phyloP scores from a whole-genome alignment of 257 asterid genomes.

The Galeopsis tetrahit region DNA sequence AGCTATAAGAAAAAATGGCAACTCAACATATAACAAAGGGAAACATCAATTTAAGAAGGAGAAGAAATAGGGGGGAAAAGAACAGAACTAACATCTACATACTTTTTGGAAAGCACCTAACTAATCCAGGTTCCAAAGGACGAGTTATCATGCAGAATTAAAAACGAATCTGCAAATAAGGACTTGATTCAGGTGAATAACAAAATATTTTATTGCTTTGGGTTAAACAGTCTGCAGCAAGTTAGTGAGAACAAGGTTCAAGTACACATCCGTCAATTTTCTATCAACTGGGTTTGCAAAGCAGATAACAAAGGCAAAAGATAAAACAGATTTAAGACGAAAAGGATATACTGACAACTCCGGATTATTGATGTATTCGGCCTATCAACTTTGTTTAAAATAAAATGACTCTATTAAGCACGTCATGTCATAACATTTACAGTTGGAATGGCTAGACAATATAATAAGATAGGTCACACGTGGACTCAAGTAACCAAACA shows the following conservation, averaged over 20 bases:
- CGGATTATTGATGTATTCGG: neutral
- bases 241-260: slow-evolving; percentile 10
- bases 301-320: neutral
- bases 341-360: neutral
- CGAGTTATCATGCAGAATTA: slow-evolving; percentile 10
- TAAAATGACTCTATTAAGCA: neutral
- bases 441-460: slow-evolving; percentile 5
- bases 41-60: slow-evolving; percentile 1
- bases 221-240: neutral
- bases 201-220: slow-evolving; percentile 18
- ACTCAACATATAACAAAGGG: slow-evolving; percentile 9
- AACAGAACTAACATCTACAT: neutral
- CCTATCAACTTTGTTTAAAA: neutral
- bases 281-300: neutral
- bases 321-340: neutral
- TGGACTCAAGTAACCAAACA: slow-evolving; percentile 2
- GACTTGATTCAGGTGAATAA: neutral
- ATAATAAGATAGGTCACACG: neutral
- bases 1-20: slow-evolving; percentile 20
- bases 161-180: neutral
- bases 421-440: neutral
- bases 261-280: slow-evolving; percentile 19
- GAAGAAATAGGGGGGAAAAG: slow-evolving; percentile 1
- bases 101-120: slow-evolving; percentile 4
- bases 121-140: slow-evolving; percentile 10